Conservation (phyloP, 2,329 filamentous ascomycete genomes). For the Cercospora sesami region DNA sequence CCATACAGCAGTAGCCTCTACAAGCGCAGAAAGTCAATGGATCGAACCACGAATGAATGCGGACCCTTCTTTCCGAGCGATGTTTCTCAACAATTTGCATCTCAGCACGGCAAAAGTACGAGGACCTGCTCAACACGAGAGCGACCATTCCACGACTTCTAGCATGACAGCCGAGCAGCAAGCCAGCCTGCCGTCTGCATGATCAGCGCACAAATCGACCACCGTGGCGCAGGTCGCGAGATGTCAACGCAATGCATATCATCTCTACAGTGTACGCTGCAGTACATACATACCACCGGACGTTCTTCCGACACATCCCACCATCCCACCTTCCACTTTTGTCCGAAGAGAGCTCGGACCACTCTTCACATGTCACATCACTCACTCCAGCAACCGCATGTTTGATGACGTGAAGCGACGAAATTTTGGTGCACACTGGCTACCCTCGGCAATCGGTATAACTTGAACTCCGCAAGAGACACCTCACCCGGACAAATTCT, state of each 20-base stretch:
- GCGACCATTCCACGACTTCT: background rate
- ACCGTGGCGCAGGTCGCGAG: background rate
- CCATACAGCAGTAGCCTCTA: constrained; percentile 4
- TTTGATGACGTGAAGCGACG: background rate
- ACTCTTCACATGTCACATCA: background rate
- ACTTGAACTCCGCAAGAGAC: background rate
- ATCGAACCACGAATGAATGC: background rate
- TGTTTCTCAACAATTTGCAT: background rate
- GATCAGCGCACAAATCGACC: background rate
- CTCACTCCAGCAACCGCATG: background rate
- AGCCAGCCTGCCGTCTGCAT: background rate
- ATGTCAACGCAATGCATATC: background rate
- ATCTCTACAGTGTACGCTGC: background rate
- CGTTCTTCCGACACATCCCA: background rate
- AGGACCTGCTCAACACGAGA: background rate
- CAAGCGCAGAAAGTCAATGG: constrained; percentile 3
- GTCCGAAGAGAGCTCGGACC: background rate
- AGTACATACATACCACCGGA: background rate
- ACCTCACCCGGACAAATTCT: background rate
- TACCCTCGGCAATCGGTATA: background rate
- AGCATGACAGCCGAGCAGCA: background rate
- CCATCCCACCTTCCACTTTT: background rate
- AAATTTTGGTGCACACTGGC: background rate
- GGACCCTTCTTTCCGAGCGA: background rate
- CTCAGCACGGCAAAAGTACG: background rate